Evolutionary conservation across 2,329 filamentous ascomycete genomes (phyloP), one percentile per base, ranked within the genome.

Genomic region (Paecilomyces fulvus): DNA sequence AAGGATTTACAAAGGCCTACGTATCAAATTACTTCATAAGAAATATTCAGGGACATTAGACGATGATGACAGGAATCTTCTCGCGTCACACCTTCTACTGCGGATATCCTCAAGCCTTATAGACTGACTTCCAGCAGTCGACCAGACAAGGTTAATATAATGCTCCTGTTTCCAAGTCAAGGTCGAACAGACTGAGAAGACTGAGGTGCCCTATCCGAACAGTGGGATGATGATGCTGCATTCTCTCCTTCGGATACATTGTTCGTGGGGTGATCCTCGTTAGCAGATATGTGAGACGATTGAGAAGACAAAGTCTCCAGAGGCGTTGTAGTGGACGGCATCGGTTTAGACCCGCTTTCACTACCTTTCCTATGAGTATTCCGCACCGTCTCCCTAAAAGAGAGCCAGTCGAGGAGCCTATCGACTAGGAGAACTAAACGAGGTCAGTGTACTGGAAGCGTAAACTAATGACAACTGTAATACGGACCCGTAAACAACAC

Each of bases 381-480:
- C 56, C 57, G 59, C 64, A 62, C 62, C 58, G 66, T 55, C 17
- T 57, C 52, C 55, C 56, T 58, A 49, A 52, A 59, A 56, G 60
- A 60, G 21, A 65, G 60, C 58, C 58, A 60, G 59, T 71, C 68
- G 55, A 73, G 63, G 58, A 70, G 64, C 66, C 70, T 67, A 66
- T 72, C 70, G 62, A 68, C 55, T 25, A 70, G 53, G 52, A 70
- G 64, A 21, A 68, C 67, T 70, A 60, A 69, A 33, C 66, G 57
- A 59, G 57, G 51, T 51, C 3, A 50, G 3, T 9, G 5, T 49
- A 37, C 10, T 50, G 25, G 25, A 49, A 17, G 10, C 31, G 7
- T 51, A 4, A 28, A 28, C 7, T 28, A 7, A 43, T 11, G 5
- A 30, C 49, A 46, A 14, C 25, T 10, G 37, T 33, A 21, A 30